phyloP scores from a whole-genome alignment of 1,284 basidiomycete species.

The Cutaneotrichosporon curvatum region DNA sequence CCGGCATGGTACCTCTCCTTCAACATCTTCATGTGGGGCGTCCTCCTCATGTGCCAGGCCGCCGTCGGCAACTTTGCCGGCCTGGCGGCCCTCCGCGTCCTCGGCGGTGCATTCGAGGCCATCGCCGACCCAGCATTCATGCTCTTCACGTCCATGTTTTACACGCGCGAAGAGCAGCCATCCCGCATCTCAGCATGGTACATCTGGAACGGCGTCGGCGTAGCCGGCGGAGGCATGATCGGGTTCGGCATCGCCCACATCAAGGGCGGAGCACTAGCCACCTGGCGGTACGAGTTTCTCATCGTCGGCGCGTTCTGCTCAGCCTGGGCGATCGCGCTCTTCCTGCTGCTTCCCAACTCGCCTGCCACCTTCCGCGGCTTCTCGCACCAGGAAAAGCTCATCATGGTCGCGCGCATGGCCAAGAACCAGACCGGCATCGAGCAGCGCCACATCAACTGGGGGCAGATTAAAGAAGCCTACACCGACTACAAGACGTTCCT shows the following conservation, averaged over 20 bases:
- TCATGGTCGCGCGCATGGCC: conserved; percentile 46
- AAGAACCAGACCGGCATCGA: conserved; percentile 47
- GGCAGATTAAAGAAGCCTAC: conserved; percentile 45
- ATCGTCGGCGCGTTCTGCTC: conserved; percentile 42
- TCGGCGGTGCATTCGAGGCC: conserved; percentile 49
- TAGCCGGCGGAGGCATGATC: conserved; percentile 40
- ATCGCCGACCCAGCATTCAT: conserved; percentile 44
- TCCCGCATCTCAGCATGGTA: conserved; percentile 42
- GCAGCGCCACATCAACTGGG: conserved; percentile 43
- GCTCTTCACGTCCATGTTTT: conserved; percentile 41
- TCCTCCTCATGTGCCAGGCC: conserved; percentile 46
- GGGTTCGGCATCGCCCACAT: conserved; percentile 40
- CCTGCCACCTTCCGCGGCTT: conserved; percentile 40
- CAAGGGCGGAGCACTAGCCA: conserved; percentile 34
- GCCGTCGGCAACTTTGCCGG: conserved; percentile 47
- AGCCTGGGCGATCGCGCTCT: conserved; percentile 36
- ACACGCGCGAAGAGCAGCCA: conserved; percentile 44
- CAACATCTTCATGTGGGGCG: conserved; percentile 51
- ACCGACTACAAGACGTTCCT: conserved; percentile 30
- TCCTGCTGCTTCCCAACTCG: conserved; percentile 41
- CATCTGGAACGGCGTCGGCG: conserved; percentile 43
- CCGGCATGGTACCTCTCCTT: conserved; percentile 48
- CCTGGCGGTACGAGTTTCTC: conserved; percentile 47
- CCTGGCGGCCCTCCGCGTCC: conserved; percentile 47
- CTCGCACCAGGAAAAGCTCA: conserved; percentile 43